Evolutionary conservation across 768 basidiomycete species (phyloP), one percentile per base, ranked within the genome.

Genomic region (Auricularia cornea): DNA sequence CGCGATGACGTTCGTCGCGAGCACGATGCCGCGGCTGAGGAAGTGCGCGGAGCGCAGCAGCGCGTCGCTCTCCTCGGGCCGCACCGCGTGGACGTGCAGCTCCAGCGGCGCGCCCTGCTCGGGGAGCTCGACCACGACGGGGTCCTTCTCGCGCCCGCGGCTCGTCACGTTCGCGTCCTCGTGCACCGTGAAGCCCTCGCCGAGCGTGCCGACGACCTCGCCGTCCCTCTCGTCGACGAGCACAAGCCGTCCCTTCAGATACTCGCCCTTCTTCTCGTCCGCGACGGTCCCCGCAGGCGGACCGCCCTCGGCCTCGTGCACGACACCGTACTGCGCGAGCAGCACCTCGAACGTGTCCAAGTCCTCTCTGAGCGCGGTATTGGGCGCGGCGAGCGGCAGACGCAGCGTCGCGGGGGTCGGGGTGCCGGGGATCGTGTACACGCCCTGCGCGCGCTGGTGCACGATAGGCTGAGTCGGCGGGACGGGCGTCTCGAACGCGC

Each of bases 221-320:
- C 89, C 89, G 54, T 80, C 85, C 48, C 83, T 80, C 70, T 91
- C 83, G 70, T 92, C 84, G 61, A 92, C 80, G 65, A 90, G 80
- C 41, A 91, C 83, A 32, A 91, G 79, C 59, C 81, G 82, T 4
- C 89, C 88, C 44, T 78, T 67, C 44, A 73, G 51, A 44, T 75
- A 76, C 1, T 57, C 60, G 52, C 67, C 66, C 56, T 62, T 80
- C 78, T 54, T 76, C 71, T 30, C 73, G 65, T 41, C 68, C 72
- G 16, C 29, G 63, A 56, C 62, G 70, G 66, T 26, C 59, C 56
- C 68, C 44, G 32, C 64, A 44, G 63, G 60, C 54, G 62, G 52
- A 20, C 48, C 62, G 26, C 64, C 56, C 14, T 64, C 65, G 20
- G 51, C 20, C 28, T 66, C 65, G 20, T 68, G 66, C 4, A 48